phyloP scores from a whole-genome alignment of 768 basidiomycete species.

The Sarcodon sp. region DNA sequence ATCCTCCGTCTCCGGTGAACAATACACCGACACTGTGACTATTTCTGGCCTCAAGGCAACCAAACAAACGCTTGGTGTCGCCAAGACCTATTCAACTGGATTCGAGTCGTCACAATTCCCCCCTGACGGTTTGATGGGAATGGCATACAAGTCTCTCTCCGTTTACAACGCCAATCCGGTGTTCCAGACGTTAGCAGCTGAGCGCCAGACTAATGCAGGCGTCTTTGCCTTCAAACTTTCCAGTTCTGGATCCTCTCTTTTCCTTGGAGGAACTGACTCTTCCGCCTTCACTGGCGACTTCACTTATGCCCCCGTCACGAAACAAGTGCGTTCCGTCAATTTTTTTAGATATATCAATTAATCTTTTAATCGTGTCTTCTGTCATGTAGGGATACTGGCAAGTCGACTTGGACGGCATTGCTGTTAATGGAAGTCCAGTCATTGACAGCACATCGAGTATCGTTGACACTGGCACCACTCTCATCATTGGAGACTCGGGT shows the following conservation, averaged over 20 bases:
- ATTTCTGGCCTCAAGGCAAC: slow-evolving; percentile 27
- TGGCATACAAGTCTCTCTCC: slow-evolving; percentile 18
- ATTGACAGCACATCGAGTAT: slow-evolving; percentile 12
- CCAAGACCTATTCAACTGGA: slow-evolving; percentile 11
- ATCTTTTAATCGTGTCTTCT: slow-evolving; percentile 5
- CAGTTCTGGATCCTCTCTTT: slow-evolving; percentile 19
- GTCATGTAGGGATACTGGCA: slow-evolving; percentile 21
- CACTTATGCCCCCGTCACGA: slow-evolving; percentile 17
- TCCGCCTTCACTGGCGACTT: slow-evolving; percentile 26
- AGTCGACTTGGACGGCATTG: slow-evolving; percentile 17
- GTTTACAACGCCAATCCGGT: slow-evolving; percentile 12
- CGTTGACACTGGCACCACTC: slow-evolving; percentile 23
- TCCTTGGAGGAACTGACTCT: slow-evolving; percentile 27
- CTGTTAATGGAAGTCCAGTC: slow-evolving; percentile 11
- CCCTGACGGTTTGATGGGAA: slow-evolving; percentile 16
- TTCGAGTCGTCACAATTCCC: slow-evolving; percentile 7
- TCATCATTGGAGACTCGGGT: slow-evolving; percentile 16
- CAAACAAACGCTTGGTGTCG: slow-evolving; percentile 15
- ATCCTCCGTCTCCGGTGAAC: slow-evolving; percentile 1
- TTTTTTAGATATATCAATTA: background rate
- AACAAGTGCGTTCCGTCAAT: slow-evolving; percentile 6
- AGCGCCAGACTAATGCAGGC: slow-evolving; percentile 11
- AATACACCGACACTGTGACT: slow-evolving; percentile 15
- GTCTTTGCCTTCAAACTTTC: slow-evolving; percentile 28
- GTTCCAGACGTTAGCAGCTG: slow-evolving; percentile 15